Evolutionary conservation across 495 filamentous ascomycete genomes (phyloP).

Genomic region (Penicillium coffeae): DNA sequence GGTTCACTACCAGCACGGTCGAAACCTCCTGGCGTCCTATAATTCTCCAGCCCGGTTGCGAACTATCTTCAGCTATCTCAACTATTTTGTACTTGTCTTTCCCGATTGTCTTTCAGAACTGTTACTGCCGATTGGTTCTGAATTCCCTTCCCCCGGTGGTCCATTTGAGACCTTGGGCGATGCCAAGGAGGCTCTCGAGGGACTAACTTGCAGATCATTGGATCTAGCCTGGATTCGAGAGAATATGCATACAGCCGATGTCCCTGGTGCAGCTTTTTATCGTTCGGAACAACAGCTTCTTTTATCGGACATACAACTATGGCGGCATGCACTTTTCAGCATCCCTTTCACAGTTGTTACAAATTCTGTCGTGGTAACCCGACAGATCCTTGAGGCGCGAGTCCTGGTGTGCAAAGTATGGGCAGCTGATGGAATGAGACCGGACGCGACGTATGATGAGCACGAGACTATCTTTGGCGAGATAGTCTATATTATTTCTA

Average conservation of each 20-base stretch:
- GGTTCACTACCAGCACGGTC: neutral
- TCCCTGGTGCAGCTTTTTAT: too few species aligned
- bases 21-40: neutral
- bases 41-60: neutral
- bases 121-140: too few species aligned
- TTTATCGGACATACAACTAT: neutral
- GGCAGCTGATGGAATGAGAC: neutral
- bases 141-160: neutral
- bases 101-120: neutral
- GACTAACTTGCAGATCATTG: neutral
- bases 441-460: neutral
- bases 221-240: neutral
- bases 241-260: neutral
- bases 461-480: neutral
- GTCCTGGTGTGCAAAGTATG: neutral
- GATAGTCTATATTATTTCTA: neutral
- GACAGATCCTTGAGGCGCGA: neutral
- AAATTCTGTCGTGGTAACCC: too few species aligned
- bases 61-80: neutral
- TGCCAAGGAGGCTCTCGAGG: neutral
- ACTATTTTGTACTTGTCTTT: neutral
- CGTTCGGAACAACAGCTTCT: neutral
- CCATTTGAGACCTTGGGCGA: neutral
- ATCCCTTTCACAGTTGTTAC: neutral
- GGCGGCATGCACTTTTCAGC: neutral